Percentiles rank a stretch among this genome's conserved stretches.
These are phyloP conservation scores for Solanum megistacrolobum DNA, from an alignment of 257 asterid genomes.

Conservation along the genomic window DNA sequence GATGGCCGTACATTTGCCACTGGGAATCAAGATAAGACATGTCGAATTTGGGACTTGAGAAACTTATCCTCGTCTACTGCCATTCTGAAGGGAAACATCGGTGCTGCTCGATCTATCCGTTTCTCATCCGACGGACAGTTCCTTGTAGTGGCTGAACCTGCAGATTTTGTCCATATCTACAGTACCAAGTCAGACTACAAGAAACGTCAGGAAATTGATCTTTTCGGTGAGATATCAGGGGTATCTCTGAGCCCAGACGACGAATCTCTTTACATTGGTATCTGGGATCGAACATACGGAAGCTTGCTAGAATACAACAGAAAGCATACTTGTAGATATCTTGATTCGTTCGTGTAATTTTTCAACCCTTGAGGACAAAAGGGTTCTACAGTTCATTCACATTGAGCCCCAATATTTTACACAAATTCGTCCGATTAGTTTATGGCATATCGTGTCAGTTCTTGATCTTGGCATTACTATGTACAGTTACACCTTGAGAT, in stretches of 20 bases:
- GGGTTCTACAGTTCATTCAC: background rate
- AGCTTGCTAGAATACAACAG: slow-evolving; percentile 60
- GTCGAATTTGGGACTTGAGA: slow-evolving; percentile 67
- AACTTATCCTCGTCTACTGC: slow-evolving; percentile 34
- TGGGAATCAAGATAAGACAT: slow-evolving; percentile 73
- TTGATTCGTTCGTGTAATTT: slow-evolving; percentile 34
- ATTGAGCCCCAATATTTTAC: background rate
- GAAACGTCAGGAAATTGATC: slow-evolving; percentile 56
- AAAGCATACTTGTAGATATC: slow-evolving; percentile 37
- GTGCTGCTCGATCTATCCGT: slow-evolving; percentile 56
- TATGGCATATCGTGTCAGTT: background rate
- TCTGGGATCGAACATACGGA: slow-evolving; percentile 70
- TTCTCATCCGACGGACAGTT: slow-evolving; percentile 63
- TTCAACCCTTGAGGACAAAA: background rate
- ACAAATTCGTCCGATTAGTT: too few relatives aligned
- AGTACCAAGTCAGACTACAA: slow-evolving; percentile 27
- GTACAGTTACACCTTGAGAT: background rate
- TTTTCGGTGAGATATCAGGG: slow-evolving; percentile 76
- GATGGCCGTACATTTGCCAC: slow-evolving; percentile 55
- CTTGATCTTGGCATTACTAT: background rate
- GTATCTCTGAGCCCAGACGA: slow-evolving; percentile 61
- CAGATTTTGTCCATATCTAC: slow-evolving; percentile 67
- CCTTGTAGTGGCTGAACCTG: slow-evolving; percentile 61
- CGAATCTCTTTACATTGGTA: slow-evolving; percentile 49
- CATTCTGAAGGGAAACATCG: slow-evolving; percentile 49